Base-by-base conservation (phyloP, 1,139 yeast species). In the Saccharomyces pastorianus region DNA sequence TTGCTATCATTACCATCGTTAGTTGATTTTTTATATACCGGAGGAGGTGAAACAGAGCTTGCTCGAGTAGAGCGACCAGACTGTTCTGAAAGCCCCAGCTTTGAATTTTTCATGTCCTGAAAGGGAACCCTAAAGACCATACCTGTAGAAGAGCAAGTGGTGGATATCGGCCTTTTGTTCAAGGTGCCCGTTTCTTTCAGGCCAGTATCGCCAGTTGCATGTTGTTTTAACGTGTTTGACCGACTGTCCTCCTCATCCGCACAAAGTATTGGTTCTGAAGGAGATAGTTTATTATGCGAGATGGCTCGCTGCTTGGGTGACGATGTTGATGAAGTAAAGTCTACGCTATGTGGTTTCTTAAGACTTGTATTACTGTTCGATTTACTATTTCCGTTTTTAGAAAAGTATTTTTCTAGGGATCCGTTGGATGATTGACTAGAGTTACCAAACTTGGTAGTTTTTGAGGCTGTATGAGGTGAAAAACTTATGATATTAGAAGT, bases 111-210 rank as follows among this genome's bases (percentile, higher is more conserved):
- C 25, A 44, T 65, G 20, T 81, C 84, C 60, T 82, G 85, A 61
- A 83, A 83, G 0, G 88, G 88, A 20, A 81, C 73, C 61, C 88
- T 73, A 64, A 83, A 83, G 1, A 66, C 64, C 68, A 68, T 64
- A 23, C 71, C 71, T 38, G 63, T 64, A 7, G 65, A 61, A 1
- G 71, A 67, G 48, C 68, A 64, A 6, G 71, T 66, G 5, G 63
- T 59, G 2, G 26, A 20, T 20, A 17, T 48, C 23, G 27, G 50
- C 41, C 7, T 47, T 17, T 6, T 47, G 25, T 9, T 38, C 7
- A 26, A 38, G 9, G 26, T 17, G 2, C 7, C 6, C 0, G 23
- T 17, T 20, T 38, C 25, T 38, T 38, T 25, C 25, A 9, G 44
- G 13, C 25, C 25, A 20, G 3, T 13, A 9, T 38, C 25, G n/a